A percentile compares a stretch with the other conserved stretches of the same genome.
Evolutionary conservation across 2,329 filamentous ascomycete genomes (phyloP).

Genomic region (Periconia sp.): DNA sequence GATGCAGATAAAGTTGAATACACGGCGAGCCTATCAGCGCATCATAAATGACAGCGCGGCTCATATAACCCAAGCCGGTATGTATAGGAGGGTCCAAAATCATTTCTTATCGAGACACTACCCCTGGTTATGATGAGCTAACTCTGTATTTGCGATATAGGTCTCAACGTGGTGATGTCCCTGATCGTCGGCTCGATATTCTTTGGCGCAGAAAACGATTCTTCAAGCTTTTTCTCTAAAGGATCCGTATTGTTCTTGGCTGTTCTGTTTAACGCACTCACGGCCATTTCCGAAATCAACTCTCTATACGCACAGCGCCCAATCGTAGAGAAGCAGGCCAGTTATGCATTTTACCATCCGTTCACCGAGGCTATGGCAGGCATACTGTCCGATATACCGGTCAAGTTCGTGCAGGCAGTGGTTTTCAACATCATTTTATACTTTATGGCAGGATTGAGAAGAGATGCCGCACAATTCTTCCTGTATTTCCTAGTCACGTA

Average conservation of each 20-base stretch:
- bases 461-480: slow-evolving; percentile 76
- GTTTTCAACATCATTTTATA: slow-evolving; percentile 80
- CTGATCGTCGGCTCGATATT: slow-evolving; percentile 66
- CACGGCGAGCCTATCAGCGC: slow-evolving; percentile 34
- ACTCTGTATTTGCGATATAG: no score
- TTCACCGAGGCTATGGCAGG: slow-evolving; percentile 81
- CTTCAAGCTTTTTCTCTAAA: slow-evolving; percentile 56
- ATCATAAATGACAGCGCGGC: slow-evolving; percentile 36
- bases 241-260: slow-evolving; percentile 64
- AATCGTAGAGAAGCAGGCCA: slow-evolving; percentile 85
- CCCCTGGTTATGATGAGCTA: no score
- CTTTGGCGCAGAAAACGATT: slow-evolving; percentile 54
- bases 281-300: slow-evolving; percentile 56
- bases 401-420: slow-evolving; percentile 71
- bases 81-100: no score
- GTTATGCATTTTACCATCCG: slow-evolving; percentile 87
- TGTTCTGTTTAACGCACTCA: slow-evolving; percentile 61
- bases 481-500: slow-evolving; percentile 68
- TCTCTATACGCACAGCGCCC: slow-evolving; percentile 77
- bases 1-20: slow-evolving; percentile 45
- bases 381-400: slow-evolving; percentile 81
- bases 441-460: slow-evolving; percentile 79
- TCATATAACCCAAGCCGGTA: no score
- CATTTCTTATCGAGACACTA: no score
- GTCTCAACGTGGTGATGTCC: slow-evolving; percentile 57